phyloP scores from a whole-genome alignment of 1,139 yeast species.

The Lodderomyces jiufengensis region DNA sequence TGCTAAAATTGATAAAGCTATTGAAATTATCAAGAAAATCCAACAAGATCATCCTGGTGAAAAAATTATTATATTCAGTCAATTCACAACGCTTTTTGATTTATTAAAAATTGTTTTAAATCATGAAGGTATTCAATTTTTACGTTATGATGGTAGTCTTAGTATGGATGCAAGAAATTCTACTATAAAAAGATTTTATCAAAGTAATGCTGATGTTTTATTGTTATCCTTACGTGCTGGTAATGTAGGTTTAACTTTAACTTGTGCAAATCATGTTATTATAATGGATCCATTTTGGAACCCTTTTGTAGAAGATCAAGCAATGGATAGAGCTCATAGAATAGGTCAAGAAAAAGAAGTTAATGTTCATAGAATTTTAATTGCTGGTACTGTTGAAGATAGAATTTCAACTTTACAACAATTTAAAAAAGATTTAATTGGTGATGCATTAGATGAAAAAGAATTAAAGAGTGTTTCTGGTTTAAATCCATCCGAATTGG shows the following conservation, averaged over 20 bases:
- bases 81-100: conserved; percentile 77
- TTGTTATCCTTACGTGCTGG: conserved; percentile 85
- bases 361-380: conserved; percentile 64
- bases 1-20: conserved; percentile 52
- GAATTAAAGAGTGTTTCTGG: conserved; percentile 63
- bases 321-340: conserved; percentile 92
- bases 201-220: conserved; percentile 49
- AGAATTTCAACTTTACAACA: conserved; percentile 76
- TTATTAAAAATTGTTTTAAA: conserved; percentile 57
- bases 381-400: conserved; percentile 73
- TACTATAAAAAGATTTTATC: conserved; percentile 62
- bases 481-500: conserved; percentile 68
- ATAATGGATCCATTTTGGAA: conserved; percentile 96
- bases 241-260: conserved; percentile 85
- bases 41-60: conserved; percentile 45
- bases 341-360: conserved; percentile 84
- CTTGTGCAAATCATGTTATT: conserved; percentile 89
- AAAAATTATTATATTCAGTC: conserved; percentile 76
- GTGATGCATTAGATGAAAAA: conserved; percentile 71
- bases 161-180: conserved; percentile 58
- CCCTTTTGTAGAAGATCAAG: conserved; percentile 94
- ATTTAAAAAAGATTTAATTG: conserved; percentile 69
- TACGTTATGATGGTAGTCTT: conserved; percentile 85
- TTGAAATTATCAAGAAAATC: conserved; percentile 45
- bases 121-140: conserved; percentile 42